Percentiles rank a stretch among this genome's conserved stretches.
Conservation (phyloP, 495 filamentous ascomycete species). For the Astrothelium subdiscretum region DNA sequence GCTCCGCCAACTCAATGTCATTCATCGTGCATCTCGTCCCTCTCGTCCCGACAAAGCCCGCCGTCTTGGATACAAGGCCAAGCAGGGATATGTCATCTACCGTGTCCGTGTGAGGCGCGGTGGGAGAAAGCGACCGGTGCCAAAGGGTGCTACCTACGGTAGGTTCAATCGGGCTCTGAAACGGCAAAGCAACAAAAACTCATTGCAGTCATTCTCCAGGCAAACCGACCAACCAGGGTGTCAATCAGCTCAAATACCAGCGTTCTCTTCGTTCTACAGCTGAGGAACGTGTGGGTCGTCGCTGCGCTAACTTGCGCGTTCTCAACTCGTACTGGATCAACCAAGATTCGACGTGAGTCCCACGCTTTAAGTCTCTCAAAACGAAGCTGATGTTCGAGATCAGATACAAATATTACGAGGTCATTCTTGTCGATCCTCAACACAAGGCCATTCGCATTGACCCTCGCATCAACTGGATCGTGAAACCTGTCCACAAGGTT, state of each 20-base stretch:
- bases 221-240: slow-evolving; percentile 99
- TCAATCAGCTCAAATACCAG: slow-evolving; percentile 99
- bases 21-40: slow-evolving; percentile 96
- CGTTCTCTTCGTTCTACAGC: slow-evolving; percentile 92
- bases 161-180: slow-evolving; percentile 24
- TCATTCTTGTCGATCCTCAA: slow-evolving; percentile 98
- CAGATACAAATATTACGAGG: slow-evolving; percentile 99
- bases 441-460: slow-evolving; percentile 99
- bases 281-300: slow-evolving; percentile 98
- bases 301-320: slow-evolving; percentile 95
- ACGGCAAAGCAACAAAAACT: background rate
- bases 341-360: slow-evolving; percentile 65
- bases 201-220: slow-evolving; percentile 37
- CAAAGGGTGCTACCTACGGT: slow-evolving; percentile 99
- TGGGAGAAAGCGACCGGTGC: slow-evolving; percentile 81
- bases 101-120: slow-evolving; percentile 93
- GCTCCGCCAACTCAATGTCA: slow-evolving; percentile 96
- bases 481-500: slow-evolving; percentile 94
- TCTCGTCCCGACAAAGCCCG: slow-evolving; percentile 99
- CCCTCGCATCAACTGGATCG: slow-evolving; percentile 99
- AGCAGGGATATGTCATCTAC: slow-evolving; percentile 99
- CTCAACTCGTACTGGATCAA: slow-evolving; percentile 99
- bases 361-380: background rate
- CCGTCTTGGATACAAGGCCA: slow-evolving; percentile 99
- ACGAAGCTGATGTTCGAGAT: background rate